These are phyloP conservation scores for Aspergillus sp. DNA, from an alignment of 2,329 filamentous ascomycete species.

Conservation along the genomic window DNA sequence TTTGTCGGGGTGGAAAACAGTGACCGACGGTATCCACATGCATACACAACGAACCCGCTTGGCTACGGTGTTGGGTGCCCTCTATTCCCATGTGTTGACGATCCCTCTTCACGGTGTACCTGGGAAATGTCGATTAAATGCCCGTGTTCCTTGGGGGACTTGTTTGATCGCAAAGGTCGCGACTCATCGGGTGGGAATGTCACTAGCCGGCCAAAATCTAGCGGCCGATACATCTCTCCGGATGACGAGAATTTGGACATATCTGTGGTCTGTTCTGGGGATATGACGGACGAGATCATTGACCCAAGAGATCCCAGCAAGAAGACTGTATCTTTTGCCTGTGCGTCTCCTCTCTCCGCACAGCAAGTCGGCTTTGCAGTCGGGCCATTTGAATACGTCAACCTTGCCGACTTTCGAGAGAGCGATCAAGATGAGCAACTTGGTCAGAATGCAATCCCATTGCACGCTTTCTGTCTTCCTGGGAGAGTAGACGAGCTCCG, in stretches of 20 bases:
- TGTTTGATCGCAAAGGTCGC: constrained; percentile 42
- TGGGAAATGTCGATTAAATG: constrained; percentile 90
- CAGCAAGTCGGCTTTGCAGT: constrained; percentile 92
- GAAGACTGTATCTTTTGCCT: constrained; percentile 84
- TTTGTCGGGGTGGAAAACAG: constrained; percentile 82
- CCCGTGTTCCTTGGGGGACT: constrained; percentile 82
- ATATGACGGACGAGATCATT: constrained; percentile 76
- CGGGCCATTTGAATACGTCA: constrained; percentile 91
- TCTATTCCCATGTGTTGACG: constrained; percentile 91
- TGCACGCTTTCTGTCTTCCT: constrained; percentile 89
- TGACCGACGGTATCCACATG: constrained; percentile 83
- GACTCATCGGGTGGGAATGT: constrained; percentile 20
- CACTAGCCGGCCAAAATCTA: constrained; percentile 23
- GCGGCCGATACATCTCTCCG: constrained; percentile 53
- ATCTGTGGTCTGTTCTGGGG: constrained; percentile 86
- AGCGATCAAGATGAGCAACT: constrained; percentile 91
- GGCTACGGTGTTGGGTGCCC: constrained; percentile 78
- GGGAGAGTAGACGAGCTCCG: constrained; percentile 76
- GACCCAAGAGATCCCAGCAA: constrained; percentile 75
- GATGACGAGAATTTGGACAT: constrained; percentile 88
- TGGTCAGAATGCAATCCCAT: constrained; percentile 80
- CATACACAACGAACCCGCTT: constrained; percentile 80
- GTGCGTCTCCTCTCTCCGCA: constrained; percentile 71
- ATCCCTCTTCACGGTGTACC: constrained; percentile 73
- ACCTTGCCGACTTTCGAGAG: constrained; percentile 83